phyloP scores from a whole-genome alignment of 108 stramenopile species.

The Aurantiochytrium sp. region DNA sequence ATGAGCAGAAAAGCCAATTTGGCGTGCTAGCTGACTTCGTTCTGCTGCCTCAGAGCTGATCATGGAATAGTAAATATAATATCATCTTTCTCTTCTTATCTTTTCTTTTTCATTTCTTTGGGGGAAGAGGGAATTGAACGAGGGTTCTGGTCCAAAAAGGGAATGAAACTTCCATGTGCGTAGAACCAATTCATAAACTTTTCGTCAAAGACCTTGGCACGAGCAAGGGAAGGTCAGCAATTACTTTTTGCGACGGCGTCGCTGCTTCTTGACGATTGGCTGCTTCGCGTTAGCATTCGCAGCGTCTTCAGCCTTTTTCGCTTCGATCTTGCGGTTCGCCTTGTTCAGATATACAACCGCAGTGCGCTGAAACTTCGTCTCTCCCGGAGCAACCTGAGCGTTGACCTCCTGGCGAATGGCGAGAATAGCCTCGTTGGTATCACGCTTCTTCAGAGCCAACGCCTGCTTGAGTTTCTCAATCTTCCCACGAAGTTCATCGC shows the following conservation, averaged over 20 bases:
- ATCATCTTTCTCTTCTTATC: too few species aligned
- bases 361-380: constrained; percentile 43
- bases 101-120: too few species aligned
- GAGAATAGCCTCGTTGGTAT: constrained; percentile 23
- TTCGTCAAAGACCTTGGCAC: too few species aligned
- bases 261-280: background rate
- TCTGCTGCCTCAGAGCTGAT: too few species aligned
- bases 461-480: constrained; percentile 36
- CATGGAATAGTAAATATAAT: too few species aligned
- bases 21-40: too few species aligned
- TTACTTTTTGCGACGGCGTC: background rate
- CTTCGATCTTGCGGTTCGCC: constrained; percentile 41
- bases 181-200: too few species aligned
- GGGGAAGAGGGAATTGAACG: too few species aligned
- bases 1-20: too few species aligned
- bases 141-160: too few species aligned
- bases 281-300: background rate
- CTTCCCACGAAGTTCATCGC: constrained; percentile 38
- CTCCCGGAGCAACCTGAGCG: constrained; percentile 33
- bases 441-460: constrained; percentile 29
- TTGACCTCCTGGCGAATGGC: constrained; percentile 27
- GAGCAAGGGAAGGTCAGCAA: too few species aligned
- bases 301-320: constrained; percentile 46
- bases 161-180: too few species aligned
- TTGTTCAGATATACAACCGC: constrained; percentile 42